Percentiles rank a stretch among this genome's conserved stretches.
Conservation (phyloP, 2,329 filamentous ascomycete genomes). For the Fusarium sp. region DNA sequence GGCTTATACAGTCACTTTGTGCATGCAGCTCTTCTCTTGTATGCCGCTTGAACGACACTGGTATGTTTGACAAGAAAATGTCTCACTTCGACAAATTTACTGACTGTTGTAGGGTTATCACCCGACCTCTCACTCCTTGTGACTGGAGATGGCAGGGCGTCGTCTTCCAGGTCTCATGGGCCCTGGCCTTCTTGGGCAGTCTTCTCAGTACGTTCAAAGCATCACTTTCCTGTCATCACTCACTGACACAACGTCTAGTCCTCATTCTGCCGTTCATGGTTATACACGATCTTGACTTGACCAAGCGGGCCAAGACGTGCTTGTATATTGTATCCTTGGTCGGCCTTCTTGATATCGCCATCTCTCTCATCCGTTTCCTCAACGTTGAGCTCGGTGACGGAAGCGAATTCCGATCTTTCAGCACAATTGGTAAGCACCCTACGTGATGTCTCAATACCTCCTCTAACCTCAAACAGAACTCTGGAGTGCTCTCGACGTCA, state of each 20-base stretch:
- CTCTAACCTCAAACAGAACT: slow-evolving; percentile 15
- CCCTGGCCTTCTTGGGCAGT: slow-evolving; percentile 26
- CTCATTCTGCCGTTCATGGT: slow-evolving; percentile 26
- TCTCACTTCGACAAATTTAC: background rate
- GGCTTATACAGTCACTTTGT: slow-evolving; percentile 14
- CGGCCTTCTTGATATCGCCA: slow-evolving; percentile 24
- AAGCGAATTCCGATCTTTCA: slow-evolving; percentile 21
- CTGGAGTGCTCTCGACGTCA: slow-evolving; percentile 35
- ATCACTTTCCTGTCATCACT: background rate
- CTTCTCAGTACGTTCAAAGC: slow-evolving; percentile 11
- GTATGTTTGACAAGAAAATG: background rate
- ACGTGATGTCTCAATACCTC: background rate
- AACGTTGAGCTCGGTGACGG: slow-evolving; percentile 22
- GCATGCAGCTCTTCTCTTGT: slow-evolving; percentile 31
- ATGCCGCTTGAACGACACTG: slow-evolving; percentile 31
- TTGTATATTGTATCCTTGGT: slow-evolving; percentile 27
- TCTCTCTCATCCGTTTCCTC: slow-evolving; percentile 33
- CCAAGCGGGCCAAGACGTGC: slow-evolving; percentile 10
- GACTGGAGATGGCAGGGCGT: slow-evolving; percentile 21
- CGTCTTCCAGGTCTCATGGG: slow-evolving; percentile 31
- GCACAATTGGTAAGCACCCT: background rate
- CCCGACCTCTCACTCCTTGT: slow-evolving; percentile 13
- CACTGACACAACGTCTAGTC: background rate
- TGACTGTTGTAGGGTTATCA: slow-evolving; percentile 16
- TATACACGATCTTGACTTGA: slow-evolving; percentile 22